phyloP scores from a whole-genome alignment of 2,329 filamentous ascomycete species.

The Alternaria ventricosa region DNA sequence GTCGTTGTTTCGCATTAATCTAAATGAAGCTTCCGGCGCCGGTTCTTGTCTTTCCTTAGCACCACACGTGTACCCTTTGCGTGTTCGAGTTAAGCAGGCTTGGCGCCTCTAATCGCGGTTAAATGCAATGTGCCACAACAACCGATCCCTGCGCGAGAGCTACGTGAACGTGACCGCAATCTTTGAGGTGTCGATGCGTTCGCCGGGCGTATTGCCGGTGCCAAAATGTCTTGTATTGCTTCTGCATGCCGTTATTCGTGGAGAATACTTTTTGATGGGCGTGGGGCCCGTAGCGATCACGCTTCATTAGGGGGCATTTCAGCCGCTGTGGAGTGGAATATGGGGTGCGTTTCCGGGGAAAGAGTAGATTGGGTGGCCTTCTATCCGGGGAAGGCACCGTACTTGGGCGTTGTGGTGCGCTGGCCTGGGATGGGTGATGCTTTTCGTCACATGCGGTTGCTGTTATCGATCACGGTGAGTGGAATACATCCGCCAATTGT shows the following conservation, averaged over 20 bases:
- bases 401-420: background rate
- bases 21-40: conserved; percentile 26
- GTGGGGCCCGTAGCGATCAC: background rate
- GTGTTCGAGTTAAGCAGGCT: background rate
- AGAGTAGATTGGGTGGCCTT: background rate
- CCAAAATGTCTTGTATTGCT: background rate
- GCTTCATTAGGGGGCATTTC: background rate
- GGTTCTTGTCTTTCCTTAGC: conserved; percentile 19
- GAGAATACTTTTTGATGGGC: conserved; percentile 2
- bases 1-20: conserved; percentile 15
- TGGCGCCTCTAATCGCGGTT: conserved; percentile 4
- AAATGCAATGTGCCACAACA: conserved; percentile 9
- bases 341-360: background rate
- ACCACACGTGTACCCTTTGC: background rate
- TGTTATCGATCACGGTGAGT: background rate
- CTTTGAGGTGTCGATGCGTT: background rate
- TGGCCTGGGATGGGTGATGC: background rate
- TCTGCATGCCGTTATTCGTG: background rate
- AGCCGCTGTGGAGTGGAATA: background rate
- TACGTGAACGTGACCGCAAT: background rate
- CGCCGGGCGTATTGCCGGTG: background rate
- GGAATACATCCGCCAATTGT: too few relatives aligned
- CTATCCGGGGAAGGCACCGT: background rate
- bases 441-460: background rate
- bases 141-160: background rate